Evolutionary conservation across 176 grass and related monocot species (phyloP).

Genomic region (Zea mays): Zm-B73-REFERENCE-NAM-5.0 NC_050104.1:151724501-151725000

Average conservation of each 20-base stretch:
- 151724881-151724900: background rate
- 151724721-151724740: background rate
- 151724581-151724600: slow-evolving; percentile 10
- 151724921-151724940: background rate
- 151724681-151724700: background rate
- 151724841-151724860: background rate
- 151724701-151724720: background rate
- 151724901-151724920: background rate
- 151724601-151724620: slow-evolving; percentile 17
- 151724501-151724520: slow-evolving; percentile 54
- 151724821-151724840: background rate
- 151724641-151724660: slow-evolving; percentile 15
- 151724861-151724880: background rate
- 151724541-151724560: slow-evolving; percentile 17
- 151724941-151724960: background rate
- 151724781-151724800: background rate
- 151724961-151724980: background rate
- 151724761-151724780: slow-evolving; percentile 23
- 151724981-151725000: background rate
- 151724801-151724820: slow-evolving; percentile 8
- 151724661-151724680: background rate
- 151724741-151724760: background rate
- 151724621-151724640: background rate
- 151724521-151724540: slow-evolving; percentile 15
- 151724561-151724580: background rate